Base-by-base conservation (phyloP, 768 basidiomycete genomes). In the Pholiota molesta region DNA sequence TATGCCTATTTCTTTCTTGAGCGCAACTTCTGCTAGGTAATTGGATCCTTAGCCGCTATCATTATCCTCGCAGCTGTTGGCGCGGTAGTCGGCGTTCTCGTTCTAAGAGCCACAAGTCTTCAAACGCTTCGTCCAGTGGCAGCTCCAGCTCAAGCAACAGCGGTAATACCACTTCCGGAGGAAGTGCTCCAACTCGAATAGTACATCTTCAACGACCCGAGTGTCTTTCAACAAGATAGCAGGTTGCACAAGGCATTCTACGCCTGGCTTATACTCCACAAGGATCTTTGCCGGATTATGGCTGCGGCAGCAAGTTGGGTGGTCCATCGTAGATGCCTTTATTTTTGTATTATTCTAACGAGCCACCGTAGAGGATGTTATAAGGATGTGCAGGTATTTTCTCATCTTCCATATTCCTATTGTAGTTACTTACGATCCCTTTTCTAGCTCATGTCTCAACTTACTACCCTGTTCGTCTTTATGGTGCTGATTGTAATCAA, bases 401-500 rank as follows among this genome's bases (percentile, higher is more conserved):
- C 54, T 21, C 37, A 31, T 19, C 59, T 39, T 51, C 51, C 9
- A 26, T n/a, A 19, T 52, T 37, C 21, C 31, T 19, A n/a, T 23
- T 21, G 55, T 7, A 55, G 1, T 53, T 42, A 52, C 29, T 72
- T 63, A 68, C 39, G 9, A 17, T n/a, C 17, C 16, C 13, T 47
- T 40, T 35, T 60, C 11, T 64, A 93, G 90, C 78, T 94, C 42
- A 73, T 97, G 63, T 95, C 94, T 35, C 95, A 97, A 76, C 75
- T 97, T 19, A 97, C 95, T 1, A 81, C 80, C 72, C 86, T 31
- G 76, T 94, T 62, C 91, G 91, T 66, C 80, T 95, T 55, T 97
- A 96, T 71, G 93, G 94, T 19, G 85, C 92, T 17, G 92, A 94
- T 75, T 94, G 92, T 71, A 93, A 94, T 73, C 89, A 91, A 70